These are phyloP conservation scores for Gloeophyllum trabeum DNA, from an alignment of 768 basidiomycete species.

Conservation along the genomic window DNA sequence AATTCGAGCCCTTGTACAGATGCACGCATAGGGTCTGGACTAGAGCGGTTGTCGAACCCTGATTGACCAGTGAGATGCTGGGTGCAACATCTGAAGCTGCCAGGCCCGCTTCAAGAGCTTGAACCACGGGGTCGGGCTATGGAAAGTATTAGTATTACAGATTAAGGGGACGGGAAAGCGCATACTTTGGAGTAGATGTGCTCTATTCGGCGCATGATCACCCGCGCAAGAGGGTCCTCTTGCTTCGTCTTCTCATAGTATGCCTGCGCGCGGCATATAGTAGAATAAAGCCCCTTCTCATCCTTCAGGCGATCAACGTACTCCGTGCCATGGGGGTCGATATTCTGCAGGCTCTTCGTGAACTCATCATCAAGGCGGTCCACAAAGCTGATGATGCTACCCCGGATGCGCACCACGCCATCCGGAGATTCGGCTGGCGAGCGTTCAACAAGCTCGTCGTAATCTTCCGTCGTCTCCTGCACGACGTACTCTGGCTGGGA, in stretches of 20 bases:
- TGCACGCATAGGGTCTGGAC: constrained; percentile 85
- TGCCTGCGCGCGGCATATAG: constrained; percentile 85
- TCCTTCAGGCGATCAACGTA: constrained; percentile 96
- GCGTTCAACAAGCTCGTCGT: constrained; percentile 84
- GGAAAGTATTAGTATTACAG: no score
- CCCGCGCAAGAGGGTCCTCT: constrained; percentile 72
- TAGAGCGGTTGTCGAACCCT: constrained; percentile 56
- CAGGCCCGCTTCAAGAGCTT: constrained; percentile 73
- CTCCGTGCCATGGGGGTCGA: constrained; percentile 98
- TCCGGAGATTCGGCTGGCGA: constrained; percentile 58
- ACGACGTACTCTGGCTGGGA: constrained; percentile 68
- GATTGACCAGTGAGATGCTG: constrained; percentile 41
- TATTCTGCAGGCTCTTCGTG: constrained; percentile 92
- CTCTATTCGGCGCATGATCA: constrained; percentile 91
- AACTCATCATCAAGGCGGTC: constrained; percentile 98
- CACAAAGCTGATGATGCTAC: constrained; percentile 91
- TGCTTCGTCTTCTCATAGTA: constrained; percentile 79
- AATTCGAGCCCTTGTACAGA: constrained; percentile 87
- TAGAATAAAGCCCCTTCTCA: constrained; percentile 88
- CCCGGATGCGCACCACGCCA: constrained; percentile 78
- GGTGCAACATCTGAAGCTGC: constrained; percentile 50
- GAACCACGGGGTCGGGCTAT: constrained; percentile 88
- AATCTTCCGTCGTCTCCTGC: constrained; percentile 81
- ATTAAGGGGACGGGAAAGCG: no score
- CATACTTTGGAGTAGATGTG: constrained; percentile 96